phyloP scores from a whole-genome alignment of 2,329 filamentous ascomycete genomes.

The Fusarium pininemorale region DNA sequence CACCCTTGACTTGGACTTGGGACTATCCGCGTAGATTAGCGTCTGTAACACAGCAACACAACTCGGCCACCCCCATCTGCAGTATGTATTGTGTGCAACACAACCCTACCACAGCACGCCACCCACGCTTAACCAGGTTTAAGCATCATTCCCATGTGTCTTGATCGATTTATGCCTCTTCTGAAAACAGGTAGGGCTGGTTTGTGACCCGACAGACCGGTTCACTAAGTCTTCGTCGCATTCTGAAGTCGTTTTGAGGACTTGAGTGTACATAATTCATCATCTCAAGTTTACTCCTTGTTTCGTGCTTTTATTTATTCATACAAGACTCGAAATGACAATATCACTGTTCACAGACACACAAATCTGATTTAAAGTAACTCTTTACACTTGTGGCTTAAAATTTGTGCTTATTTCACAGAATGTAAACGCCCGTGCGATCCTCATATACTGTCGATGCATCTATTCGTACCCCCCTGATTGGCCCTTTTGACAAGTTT shows the following conservation, averaged over 20 bases:
- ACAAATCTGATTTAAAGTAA: background rate
- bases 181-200: slow-evolving; percentile 16
- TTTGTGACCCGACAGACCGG: slow-evolving; percentile 21
- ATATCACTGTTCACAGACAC: background rate
- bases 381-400: background rate
- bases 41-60: slow-evolving; percentile 36
- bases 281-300: background rate
- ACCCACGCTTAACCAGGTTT: slow-evolving; percentile 28
- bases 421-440: slow-evolving; percentile 7
- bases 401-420: slow-evolving; percentile 1
- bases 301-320: background rate
- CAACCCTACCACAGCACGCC: slow-evolving; percentile 33
- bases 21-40: slow-evolving; percentile 28
- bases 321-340: background rate
- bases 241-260: background rate
- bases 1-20: slow-evolving; percentile 25
- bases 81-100: slow-evolving; percentile 20
- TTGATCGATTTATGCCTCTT: slow-evolving; percentile 26
- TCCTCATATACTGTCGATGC: slow-evolving; percentile 31
- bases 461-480: slow-evolving; percentile 21
- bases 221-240: slow-evolving; percentile 1
- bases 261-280: background rate
- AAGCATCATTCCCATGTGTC: slow-evolving; percentile 31
- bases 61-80: slow-evolving; percentile 28
- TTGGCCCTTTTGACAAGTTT: slow-evolving; percentile 1